Base-by-base conservation (phyloP, 352 stramenopile genomes). In the Pythium brachiatum region DNA sequence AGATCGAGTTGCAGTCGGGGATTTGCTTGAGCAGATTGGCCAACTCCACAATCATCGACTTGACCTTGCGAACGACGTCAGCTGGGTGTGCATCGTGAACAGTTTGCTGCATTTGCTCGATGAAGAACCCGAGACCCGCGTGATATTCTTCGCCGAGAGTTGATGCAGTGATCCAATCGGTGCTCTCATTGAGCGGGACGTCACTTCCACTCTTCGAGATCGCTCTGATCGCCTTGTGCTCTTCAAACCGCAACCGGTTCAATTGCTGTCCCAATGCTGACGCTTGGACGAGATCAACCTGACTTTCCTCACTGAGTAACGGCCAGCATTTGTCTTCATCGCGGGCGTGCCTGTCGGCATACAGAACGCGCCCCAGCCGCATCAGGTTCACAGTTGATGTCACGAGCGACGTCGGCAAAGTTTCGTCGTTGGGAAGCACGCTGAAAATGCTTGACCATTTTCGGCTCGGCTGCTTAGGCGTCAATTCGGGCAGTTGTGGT, bases 1-100 rank as follows among this genome's bases (percentile, higher is more conserved):
- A 88, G 20, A 88, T 56, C 23, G 76, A 70, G 18, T 78, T 62
- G 48, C 80, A 91, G 44, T 90, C 82, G 1, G 82, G 80, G 12
- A 93, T 57, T 53, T 89, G 77, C 20, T 75, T 73, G 18, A 90
- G 41, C 3, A 81, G 43, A 4, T 23, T 20, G 4, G 67, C 36
- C 15, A 88, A 43, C 64, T 86, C 70, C 1, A 58, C 43, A 15
- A 83, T 65, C 18, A 25, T 52, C 15, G 23, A 53, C 5, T 44
- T 18, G 25, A 71, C 9, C 15, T 61, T 8, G 1, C 1, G 11
- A 13, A 15, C 27, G 8, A 53, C 15, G 13, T 60, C 18, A 43
- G 5, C 7, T 20, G 36, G 9, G 27, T 70, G 64, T 4, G 47
- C 23, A 7, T 12, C 7, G 7, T 25, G 15, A 25, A 60, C 16